Conservation (phyloP, 2,329 filamentous ascomycete species). For the Graphilbum sp. region DNA sequence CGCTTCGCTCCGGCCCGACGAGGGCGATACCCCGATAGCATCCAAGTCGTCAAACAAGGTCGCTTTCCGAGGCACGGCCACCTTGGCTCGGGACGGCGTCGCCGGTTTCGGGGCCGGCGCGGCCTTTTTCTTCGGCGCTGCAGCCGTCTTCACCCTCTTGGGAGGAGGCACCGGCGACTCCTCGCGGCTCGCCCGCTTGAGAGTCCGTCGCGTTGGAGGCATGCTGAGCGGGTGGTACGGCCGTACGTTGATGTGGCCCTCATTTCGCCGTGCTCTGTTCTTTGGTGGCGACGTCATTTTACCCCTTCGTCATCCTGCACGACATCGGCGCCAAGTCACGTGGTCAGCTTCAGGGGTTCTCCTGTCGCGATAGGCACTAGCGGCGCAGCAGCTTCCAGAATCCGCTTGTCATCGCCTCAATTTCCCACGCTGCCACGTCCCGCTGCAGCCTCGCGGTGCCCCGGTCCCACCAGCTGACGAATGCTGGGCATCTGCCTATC, state of each 20-base stretch:
- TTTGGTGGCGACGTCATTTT: too few relatives aligned
- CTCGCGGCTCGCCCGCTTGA: slow-evolving; percentile 42
- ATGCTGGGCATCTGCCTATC: neutral
- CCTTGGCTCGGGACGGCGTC: neutral
- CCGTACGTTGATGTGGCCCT: too few relatives aligned
- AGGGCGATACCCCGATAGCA: slow-evolving; percentile 26
- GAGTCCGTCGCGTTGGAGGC: slow-evolving; percentile 46
- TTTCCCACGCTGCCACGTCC: neutral
- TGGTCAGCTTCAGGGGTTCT: neutral
- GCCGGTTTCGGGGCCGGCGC: neutral
- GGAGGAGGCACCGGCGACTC: slow-evolving; percentile 23
- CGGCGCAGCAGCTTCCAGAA: slow-evolving; percentile 7
- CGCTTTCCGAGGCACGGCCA: slow-evolving; percentile 27
- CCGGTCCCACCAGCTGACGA: neutral
- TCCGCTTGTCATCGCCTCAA: neutral
- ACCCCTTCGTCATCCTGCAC: neutral
- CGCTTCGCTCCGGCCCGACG: slow-evolving; percentile 10
- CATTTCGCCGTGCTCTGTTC: too few relatives aligned
- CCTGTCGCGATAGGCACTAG: neutral
- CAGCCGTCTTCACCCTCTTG: slow-evolving; percentile 13
- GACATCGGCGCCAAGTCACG: slow-evolving; percentile 8
- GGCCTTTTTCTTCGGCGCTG: slow-evolving; percentile 3
- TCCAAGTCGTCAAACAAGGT: slow-evolving; percentile 48
- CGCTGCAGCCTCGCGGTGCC: neutral
- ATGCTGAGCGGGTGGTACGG: too few relatives aligned